Base-by-base conservation (phyloP, 495 filamentous ascomycete genomes). In the Aspergillus hancockii region DNA sequence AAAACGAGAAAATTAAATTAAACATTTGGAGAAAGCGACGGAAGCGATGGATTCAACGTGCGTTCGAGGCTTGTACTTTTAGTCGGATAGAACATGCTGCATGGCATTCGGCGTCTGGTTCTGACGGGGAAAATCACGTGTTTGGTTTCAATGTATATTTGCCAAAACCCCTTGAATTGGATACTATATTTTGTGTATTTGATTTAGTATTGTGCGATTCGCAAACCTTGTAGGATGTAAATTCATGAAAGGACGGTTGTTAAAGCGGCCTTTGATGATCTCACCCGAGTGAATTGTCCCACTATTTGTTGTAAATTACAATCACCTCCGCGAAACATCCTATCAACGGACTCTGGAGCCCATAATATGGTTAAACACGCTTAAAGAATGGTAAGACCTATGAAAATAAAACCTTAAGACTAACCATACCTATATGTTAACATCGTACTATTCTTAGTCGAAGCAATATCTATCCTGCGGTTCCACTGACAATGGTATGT, bases 381-480 rank as follows among this genome's bases (percentile, higher is more conserved):
- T 18, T 50, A n/a, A 36, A n/a, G 21, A 7, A 54, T 59, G 57
- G 38, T 54, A 49, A 30, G 51, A 25, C 25, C 2, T 49, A 46
- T 30, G 23, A 28, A 23, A 18, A 36, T 22, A 46, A 8, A n/a
- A 1, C 8, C 16, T n/a, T 28, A 7, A 28, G 3, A 28, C 16
- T 14, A 16, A 19, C 19, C 9, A 3, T 18, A 40, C 28, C 14
- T 61, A 54, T 56, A 41, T 61, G 53, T 49, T 58, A 55, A 59
- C 32, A 30, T 57, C 54, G 60, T 53, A 52, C 46, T 19, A 19
- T 50, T 32, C 18, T 22, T 65, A 98, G 95, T 98, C 94, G 55
- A 96, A 97, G 78, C 95, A 97, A 89, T 98, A 97, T 71, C 85
- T 98, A 36, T 92, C 92, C 57, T 87, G 86, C 57, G 91, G 96